A percentile compares a stretch with the other conserved stretches of the same genome.
Evolutionary conservation across 805 yeast genomes (phyloP).

Genomic region (Komagataella pastoris): DNA sequence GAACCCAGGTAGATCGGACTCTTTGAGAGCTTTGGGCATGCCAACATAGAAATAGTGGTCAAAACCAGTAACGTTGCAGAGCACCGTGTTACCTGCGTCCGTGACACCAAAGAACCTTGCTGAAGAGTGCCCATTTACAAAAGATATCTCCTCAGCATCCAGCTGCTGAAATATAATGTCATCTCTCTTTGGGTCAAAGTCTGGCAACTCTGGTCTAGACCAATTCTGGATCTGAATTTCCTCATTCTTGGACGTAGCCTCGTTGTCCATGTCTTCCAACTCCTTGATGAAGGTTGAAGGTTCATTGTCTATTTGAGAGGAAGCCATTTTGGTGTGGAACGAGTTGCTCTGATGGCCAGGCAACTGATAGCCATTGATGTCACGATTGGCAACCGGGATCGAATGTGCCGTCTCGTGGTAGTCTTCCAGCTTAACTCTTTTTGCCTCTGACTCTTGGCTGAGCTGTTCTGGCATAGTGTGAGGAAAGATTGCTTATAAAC

Average conservation of each 20-base stretch:
- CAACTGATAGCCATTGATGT: conserved; percentile 14
- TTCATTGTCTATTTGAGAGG: conserved; percentile 17
- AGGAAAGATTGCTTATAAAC: background rate
- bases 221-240: conserved; percentile 21
- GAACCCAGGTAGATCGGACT: conserved; percentile 28
- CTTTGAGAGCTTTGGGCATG: conserved; percentile 66
- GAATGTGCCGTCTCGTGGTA: conserved; percentile 15
- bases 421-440: background rate
- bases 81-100: conserved; percentile 71
- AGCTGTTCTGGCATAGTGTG: background rate
- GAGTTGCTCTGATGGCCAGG: conserved; percentile 14
- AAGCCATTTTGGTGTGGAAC: conserved; percentile 14
- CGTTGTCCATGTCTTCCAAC: conserved; percentile 27
- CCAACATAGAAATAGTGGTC: conserved; percentile 86
- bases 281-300: conserved; percentile 42
- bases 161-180: conserved; percentile 79
- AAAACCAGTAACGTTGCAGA: conserved; percentile 85
- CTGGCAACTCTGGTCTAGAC: conserved; percentile 42
- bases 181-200: conserved; percentile 29
- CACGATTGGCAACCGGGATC: conserved; percentile 17
- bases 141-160: conserved; percentile 76
- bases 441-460: background rate
- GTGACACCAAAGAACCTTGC: conserved; percentile 92
- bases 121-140: conserved; percentile 39
- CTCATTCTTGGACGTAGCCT: conserved; percentile 12